Evolutionary conservation across 805 yeast genomes (phyloP).

Genomic region (Candida gorgasii): DNA sequence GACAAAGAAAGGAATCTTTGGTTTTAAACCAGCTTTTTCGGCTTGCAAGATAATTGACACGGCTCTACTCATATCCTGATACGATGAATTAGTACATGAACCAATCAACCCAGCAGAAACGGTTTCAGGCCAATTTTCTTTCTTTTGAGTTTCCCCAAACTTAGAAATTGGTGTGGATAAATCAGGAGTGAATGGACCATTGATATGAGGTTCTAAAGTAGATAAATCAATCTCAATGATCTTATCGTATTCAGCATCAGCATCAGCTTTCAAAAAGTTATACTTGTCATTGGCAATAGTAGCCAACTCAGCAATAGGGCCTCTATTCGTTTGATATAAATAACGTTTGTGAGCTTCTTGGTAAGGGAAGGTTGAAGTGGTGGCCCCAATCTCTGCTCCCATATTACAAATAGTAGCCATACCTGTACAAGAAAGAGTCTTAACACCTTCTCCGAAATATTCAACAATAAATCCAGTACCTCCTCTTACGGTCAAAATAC

Average conservation of each 20-base stretch:
- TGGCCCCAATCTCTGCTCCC: constrained; percentile 99
- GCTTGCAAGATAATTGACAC: constrained; percentile 90
- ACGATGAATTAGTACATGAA: constrained; percentile 97
- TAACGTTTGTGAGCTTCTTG: constrained; percentile 77
- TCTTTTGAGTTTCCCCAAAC: constrained; percentile 68
- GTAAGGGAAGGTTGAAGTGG: constrained; percentile 96
- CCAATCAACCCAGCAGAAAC: constrained; percentile 95
- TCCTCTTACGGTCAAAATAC: constrained; percentile 91
- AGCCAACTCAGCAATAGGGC: constrained; percentile 80
- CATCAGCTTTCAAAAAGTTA: constrained; percentile 77
- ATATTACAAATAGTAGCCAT: constrained; percentile 99
- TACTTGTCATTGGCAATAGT: constrained; percentile 56
- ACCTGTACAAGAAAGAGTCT: constrained; percentile 90
- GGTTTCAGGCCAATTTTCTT: constrained; percentile 81
- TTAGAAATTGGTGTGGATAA: constrained; percentile 88
- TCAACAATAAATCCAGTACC: constrained; percentile 97
- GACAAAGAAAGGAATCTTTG: constrained; percentile 89
- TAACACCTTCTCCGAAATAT: constrained; percentile 94
- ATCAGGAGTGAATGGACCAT: constrained; percentile 99
- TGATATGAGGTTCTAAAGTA: constrained; percentile 89
- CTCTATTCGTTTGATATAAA: constrained; percentile 81
- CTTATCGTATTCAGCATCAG: constrained; percentile 87
- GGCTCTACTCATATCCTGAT: constrained; percentile 97
- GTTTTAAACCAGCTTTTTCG: constrained; percentile 77
- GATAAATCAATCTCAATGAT: constrained; percentile 86